Percentiles rank a stretch among this genome's conserved stretches.
Conservation (phyloP, 139 green algal species). For the Chlorella sp. region DNA sequence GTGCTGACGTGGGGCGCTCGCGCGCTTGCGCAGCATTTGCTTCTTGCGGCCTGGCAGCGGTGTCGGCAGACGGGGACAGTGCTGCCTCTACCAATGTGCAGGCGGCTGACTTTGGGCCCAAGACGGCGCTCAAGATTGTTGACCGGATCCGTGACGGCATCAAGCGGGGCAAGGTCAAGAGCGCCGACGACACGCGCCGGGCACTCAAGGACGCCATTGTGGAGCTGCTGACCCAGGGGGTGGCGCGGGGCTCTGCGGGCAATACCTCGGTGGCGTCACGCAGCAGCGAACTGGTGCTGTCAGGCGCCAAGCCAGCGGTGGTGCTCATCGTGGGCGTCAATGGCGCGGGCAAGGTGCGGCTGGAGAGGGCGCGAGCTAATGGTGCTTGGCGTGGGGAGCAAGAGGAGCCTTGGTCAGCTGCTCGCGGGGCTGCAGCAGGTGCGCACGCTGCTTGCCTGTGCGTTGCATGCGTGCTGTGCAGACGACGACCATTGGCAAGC, state of each 20-base stretch:
- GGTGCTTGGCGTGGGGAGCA: too few relatives aligned
- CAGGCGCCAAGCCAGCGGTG: slow-evolving; percentile 44
- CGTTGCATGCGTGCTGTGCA: too few relatives aligned
- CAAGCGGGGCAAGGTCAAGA: slow-evolving; percentile 61
- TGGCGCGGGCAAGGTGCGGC: slow-evolving; percentile 78
- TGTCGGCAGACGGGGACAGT: too few relatives aligned
- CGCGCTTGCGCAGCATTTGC: too few relatives aligned
- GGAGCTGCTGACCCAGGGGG: not conserved
- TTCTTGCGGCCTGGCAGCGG: too few relatives aligned
- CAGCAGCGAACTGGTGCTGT: slow-evolving; percentile 33
- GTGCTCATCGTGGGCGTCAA: slow-evolving; percentile 96
- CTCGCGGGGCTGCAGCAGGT: too few relatives aligned
- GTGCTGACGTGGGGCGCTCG: too few relatives aligned
- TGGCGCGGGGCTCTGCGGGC: not conserved
- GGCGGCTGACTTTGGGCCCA: slow-evolving; percentile 87
- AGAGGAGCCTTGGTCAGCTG: too few relatives aligned
- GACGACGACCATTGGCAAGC: slow-evolving; percentile 83
- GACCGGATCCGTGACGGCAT: slow-evolving; percentile 75
- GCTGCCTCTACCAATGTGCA: too few relatives aligned
- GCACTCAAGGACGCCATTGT: slow-evolving; percentile 33
- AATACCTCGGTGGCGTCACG: too few relatives aligned
- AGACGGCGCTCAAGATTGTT: slow-evolving; percentile 76
- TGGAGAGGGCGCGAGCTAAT: not conserved
- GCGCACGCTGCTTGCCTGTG: too few relatives aligned
- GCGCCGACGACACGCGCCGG: slow-evolving; percentile 44